Percentiles rank a stretch among this genome's conserved stretches.
Conservation (phyloP, 1,139 yeast genomes). For the Saccharomyces uvarum region DNA sequence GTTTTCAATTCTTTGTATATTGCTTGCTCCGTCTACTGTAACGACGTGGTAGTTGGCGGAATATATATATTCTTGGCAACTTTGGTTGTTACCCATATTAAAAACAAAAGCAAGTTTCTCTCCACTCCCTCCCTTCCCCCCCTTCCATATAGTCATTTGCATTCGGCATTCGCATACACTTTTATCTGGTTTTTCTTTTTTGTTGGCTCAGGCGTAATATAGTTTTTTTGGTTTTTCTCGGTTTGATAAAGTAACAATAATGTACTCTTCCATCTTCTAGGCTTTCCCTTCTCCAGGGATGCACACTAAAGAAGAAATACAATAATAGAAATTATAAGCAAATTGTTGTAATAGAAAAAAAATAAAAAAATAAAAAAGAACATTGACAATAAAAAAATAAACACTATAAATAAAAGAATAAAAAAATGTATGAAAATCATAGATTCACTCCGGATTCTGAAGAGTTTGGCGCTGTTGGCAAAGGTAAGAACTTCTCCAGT, state of each 20-base stretch:
- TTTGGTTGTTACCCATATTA: neutral
- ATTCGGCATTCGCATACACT: neutral
- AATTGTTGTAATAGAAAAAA: neutral
- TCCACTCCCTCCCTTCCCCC: neutral
- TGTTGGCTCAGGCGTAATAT: too few relatives aligned
- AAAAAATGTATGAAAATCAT: neutral
- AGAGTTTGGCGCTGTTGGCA: neutral
- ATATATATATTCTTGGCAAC: constrained; percentile 1
- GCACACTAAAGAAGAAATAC: neutral
- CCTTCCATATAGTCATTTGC: neutral
- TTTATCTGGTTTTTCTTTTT: neutral
- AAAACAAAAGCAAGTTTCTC: neutral
- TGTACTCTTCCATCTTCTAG: neutral
- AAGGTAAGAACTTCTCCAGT: neutral
- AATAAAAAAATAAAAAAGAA: neutral
- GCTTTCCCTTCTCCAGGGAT: neutral
- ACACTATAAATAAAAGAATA: neutral
- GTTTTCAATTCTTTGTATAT: neutral
- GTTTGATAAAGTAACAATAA: neutral
- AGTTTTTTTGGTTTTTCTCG: neutral
- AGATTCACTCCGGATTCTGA: neutral
- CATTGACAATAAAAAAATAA: neutral
- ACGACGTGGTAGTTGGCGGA: neutral
- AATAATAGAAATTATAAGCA: neutral
- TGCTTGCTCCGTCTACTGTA: neutral